A percentile compares a stretch with the other conserved stretches of the same genome.
Conservation (phyloP, 2,329 filamentous ascomycete species). For the Ilyonectria robusta region DNA sequence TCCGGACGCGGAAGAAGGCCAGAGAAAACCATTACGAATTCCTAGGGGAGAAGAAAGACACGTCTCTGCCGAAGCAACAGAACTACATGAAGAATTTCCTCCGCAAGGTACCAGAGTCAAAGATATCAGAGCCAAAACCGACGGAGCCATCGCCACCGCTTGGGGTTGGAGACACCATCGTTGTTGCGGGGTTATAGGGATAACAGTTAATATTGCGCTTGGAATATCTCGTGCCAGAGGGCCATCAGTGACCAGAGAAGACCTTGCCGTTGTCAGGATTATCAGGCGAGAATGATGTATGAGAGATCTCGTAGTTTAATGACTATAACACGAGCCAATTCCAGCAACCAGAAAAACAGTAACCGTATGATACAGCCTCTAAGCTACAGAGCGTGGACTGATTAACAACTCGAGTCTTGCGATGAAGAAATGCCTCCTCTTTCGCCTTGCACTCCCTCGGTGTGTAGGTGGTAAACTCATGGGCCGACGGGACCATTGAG, state of each 20-base stretch:
- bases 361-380: conserved; percentile 54
- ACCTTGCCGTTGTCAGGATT: conserved; percentile 1
- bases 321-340: conserved; percentile 45
- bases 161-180: conserved; percentile 36
- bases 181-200: conserved; percentile 30
- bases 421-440: conserved; percentile 38
- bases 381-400: conserved; percentile 50
- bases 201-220: neutral
- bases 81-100: conserved; percentile 66
- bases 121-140: neutral
- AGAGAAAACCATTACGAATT: conserved; percentile 67
- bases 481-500: conserved; percentile 27
- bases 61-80: conserved; percentile 60
- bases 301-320: conserved; percentile 41
- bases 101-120: conserved; percentile 44
- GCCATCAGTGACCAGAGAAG: neutral
- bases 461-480: conserved; percentile 33
- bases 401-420: conserved; percentile 46
- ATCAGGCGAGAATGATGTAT: conserved; percentile 18
- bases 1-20: conserved; percentile 74
- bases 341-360: conserved; percentile 44
- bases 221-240: neutral
- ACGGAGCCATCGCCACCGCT: conserved; percentile 15
- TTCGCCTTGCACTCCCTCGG: conserved; percentile 38
- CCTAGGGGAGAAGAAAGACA: conserved; percentile 53